A percentile compares a stretch with the other conserved stretches of the same genome.
These are phyloP conservation scores for Corynascus novoguineensis DNA, from an alignment of 495 filamentous ascomycete genomes.

Conservation along the genomic window DNA sequence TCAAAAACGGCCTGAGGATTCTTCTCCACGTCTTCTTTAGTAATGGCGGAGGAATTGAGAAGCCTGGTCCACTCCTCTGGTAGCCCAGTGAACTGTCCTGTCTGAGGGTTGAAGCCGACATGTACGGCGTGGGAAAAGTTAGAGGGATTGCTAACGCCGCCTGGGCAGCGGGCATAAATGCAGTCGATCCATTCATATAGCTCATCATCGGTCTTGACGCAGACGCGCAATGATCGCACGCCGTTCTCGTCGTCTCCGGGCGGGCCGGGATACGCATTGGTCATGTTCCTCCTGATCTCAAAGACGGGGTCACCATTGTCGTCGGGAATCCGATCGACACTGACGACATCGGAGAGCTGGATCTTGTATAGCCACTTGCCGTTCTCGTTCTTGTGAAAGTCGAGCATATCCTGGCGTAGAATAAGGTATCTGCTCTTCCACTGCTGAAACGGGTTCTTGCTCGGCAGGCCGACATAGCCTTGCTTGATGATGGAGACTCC, in stretches of 20 bases:
- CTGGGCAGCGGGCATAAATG: slow-evolving; percentile 91
- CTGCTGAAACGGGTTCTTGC: slow-evolving; percentile 67
- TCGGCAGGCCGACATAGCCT: slow-evolving; percentile 58
- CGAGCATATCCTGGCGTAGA: slow-evolving; percentile 78
- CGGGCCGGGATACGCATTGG: slow-evolving; percentile 13
- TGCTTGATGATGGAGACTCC: slow-evolving; percentile 78
- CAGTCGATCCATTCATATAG: slow-evolving; percentile 98
- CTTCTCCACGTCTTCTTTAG: slow-evolving; percentile 94
- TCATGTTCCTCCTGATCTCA: slow-evolving; percentile 74
- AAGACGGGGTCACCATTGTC: slow-evolving; percentile 69
- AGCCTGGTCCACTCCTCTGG: slow-evolving; percentile 96
- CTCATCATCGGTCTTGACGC: slow-evolving; percentile 89
- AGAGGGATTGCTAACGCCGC: slow-evolving; percentile 94
- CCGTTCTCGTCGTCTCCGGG: slow-evolving; percentile 66
- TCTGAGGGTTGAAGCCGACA: slow-evolving; percentile 92
- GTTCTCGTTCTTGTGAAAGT: slow-evolving; percentile 85
- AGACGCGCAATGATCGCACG: slow-evolving; percentile 74
- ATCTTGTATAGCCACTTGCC: slow-evolving; percentile 77
- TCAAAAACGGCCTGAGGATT: slow-evolving; percentile 98
- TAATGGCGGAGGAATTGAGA: slow-evolving; percentile 90
- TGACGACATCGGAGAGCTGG: slow-evolving; percentile 74
- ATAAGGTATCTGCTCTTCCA: slow-evolving; percentile 90
- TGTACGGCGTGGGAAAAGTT: slow-evolving; percentile 96
- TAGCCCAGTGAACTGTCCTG: slow-evolving; percentile 86
- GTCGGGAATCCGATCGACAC: slow-evolving; percentile 79